A percentile compares a stretch with the other conserved stretches of the same genome.
These are phyloP conservation scores for Lanmaoa pseudosensibilis DNA, from an alignment of 768 basidiomycete genomes.

Conservation along the genomic window DNA sequence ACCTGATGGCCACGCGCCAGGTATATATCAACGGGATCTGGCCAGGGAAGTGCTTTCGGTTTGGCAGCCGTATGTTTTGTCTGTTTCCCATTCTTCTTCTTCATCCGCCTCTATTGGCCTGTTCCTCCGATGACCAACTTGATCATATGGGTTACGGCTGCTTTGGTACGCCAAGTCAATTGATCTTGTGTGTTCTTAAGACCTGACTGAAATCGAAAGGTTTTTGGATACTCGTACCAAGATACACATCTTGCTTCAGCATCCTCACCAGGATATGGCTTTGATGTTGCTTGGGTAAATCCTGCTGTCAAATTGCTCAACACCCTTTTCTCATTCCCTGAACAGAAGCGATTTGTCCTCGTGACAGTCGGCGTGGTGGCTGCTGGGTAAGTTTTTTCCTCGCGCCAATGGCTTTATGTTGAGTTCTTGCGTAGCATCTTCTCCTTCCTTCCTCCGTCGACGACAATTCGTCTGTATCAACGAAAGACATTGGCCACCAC, in stretches of 20 bases:
- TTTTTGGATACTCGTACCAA: conserved; percentile 74
- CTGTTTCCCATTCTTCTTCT: conserved; percentile 72
- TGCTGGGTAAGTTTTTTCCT: conserved; percentile 57
- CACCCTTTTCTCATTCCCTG: background rate
- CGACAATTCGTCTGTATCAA: conserved; percentile 72
- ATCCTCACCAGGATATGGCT: conserved; percentile 58
- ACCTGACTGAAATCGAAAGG: conserved; percentile 36
- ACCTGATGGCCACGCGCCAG: conserved; percentile 31
- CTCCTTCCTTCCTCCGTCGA: conserved; percentile 72
- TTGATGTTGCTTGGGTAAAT: conserved; percentile 69
- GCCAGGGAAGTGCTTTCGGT: conserved; percentile 63
- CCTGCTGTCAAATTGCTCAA: background rate
- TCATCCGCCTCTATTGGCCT: conserved; percentile 70
- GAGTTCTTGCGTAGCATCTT: conserved; percentile 46
- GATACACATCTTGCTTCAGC: conserved; percentile 49
- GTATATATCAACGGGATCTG: conserved; percentile 69
- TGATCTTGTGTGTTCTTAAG: background rate
- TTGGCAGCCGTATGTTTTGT: conserved; percentile 67
- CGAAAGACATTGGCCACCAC: conserved; percentile 69
- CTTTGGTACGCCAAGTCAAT: conserved; percentile 45
- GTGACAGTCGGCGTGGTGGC: conserved; percentile 72
- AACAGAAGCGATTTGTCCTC: conserved; percentile 63
- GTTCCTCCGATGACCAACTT: conserved; percentile 71
- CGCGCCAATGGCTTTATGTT: background rate
- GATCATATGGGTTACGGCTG: conserved; percentile 62